phyloP scores from a whole-genome alignment of 2,329 filamentous ascomycete genomes.

The Fusarium sulawesiense region DNA sequence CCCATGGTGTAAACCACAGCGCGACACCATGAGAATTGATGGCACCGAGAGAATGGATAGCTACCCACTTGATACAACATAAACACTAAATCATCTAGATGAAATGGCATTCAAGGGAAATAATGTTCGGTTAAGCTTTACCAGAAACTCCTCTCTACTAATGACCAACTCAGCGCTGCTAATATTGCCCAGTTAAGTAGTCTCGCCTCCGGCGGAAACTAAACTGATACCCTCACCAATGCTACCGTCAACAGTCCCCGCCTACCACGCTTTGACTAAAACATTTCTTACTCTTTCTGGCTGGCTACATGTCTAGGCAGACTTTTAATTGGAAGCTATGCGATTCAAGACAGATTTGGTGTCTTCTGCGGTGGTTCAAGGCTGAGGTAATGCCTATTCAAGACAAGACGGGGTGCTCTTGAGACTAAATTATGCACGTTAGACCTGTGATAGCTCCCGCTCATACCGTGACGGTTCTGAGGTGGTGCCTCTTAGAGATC shows the following conservation, averaged over 20 bases:
- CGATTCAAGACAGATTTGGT: too few species aligned
- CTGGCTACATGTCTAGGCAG: neutral
- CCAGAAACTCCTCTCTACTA: neutral
- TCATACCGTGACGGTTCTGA: too few species aligned
- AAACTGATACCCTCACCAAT: constrained; percentile 5
- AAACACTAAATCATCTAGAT: too few species aligned
- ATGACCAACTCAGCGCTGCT: neutral
- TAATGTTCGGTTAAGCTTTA: neutral
- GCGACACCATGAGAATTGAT: neutral
- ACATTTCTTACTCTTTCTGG: neutral
- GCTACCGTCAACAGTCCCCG: constrained; percentile 20
- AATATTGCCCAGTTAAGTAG: neutral
- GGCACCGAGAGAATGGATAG: too few species aligned
- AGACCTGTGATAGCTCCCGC: neutral
- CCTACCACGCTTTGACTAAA: neutral
- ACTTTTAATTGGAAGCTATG: neutral
- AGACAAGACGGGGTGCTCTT: neutral
- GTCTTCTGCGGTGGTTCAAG: too few species aligned
- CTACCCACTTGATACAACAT: neutral
- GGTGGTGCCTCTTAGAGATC: neutral
- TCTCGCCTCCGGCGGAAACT: constrained; percentile 1
- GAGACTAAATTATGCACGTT: too few species aligned
- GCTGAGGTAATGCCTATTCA: neutral
- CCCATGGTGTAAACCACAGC: too few species aligned
- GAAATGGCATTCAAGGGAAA: neutral